phyloP scores from a whole-genome alignment of 805 yeast species.

The Candida odintsovae region DNA sequence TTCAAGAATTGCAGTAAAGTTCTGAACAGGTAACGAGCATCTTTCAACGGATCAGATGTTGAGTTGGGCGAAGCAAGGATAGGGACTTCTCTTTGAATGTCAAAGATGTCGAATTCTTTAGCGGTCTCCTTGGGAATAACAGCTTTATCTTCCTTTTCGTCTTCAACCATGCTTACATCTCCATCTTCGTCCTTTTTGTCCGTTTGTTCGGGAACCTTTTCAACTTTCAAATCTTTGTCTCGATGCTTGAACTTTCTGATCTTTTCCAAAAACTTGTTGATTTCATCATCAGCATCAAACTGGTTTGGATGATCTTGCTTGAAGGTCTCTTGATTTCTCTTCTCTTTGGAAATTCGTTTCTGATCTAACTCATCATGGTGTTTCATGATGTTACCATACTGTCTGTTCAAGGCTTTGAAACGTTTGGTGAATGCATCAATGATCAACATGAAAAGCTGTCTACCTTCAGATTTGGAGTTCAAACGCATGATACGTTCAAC shows the following conservation, averaged over 20 bases:
- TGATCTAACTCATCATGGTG: constrained; percentile 51
- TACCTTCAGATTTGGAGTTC: constrained; percentile 70
- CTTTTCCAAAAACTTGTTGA: constrained; percentile 25
- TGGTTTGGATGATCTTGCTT: constrained; percentile 26
- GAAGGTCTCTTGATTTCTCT: constrained; percentile 30
- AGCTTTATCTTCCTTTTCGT: background rate
- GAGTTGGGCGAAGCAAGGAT: constrained; percentile 47
- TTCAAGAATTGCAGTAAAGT: constrained; percentile 86
- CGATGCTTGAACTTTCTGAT: constrained; percentile 11
- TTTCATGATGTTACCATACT: constrained; percentile 58
- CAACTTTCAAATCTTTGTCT: background rate
- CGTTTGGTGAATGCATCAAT: constrained; percentile 85
- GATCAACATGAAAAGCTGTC: constrained; percentile 76
- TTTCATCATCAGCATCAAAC: constrained; percentile 33
- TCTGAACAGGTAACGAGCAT: constrained; percentile 81
- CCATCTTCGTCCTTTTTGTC: constrained; percentile 21
- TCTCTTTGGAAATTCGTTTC: constrained; percentile 36
- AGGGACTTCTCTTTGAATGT: constrained; percentile 46
- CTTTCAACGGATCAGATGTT: constrained; percentile 66
- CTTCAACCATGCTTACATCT: constrained; percentile 18
- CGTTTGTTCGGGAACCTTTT: background rate
- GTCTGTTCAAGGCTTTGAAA: constrained; percentile 67
- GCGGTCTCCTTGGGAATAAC: background rate
- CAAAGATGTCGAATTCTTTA: constrained; percentile 34
- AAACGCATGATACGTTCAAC: constrained; percentile 83